Evolutionary conservation across 805 yeast genomes (phyloP).

Genomic region (Wickerhamiella siamensis): DNA sequence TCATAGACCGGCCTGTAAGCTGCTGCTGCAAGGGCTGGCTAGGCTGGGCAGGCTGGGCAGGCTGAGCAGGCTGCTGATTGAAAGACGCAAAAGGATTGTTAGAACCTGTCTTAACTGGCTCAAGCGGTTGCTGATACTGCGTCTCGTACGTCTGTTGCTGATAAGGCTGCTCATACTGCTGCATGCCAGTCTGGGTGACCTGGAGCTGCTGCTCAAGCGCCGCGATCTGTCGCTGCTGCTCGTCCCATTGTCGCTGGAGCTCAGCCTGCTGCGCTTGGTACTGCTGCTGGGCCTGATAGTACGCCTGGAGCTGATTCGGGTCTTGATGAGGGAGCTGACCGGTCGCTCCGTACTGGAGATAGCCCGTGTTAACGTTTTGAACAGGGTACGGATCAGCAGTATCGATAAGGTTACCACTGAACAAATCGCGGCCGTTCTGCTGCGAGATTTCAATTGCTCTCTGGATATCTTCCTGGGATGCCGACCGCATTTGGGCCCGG

Average conservation of each 20-base stretch:
- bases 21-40: slow-evolving; percentile 12
- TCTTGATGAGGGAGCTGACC: slow-evolving; percentile 4
- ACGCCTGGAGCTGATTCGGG: slow-evolving; percentile 11
- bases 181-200: slow-evolving; percentile 28
- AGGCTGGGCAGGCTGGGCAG: not conserved
- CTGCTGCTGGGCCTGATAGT: slow-evolving; percentile 23
- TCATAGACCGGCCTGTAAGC: slow-evolving; percentile 22
- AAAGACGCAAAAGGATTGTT: slow-evolving; percentile 56
- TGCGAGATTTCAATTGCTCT: slow-evolving; percentile 54
- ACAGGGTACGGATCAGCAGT: slow-evolving; percentile 11
- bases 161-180: slow-evolving; percentile 19
- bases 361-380: slow-evolving; percentile 21
- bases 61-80: slow-evolving; percentile 8
- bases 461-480: slow-evolving; percentile 46
- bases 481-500: slow-evolving; percentile 25
- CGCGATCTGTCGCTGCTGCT: slow-evolving; percentile 23
- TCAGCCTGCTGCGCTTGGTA: slow-evolving; percentile 16
- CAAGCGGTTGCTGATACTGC: slow-evolving; percentile 27
- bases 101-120: slow-evolving; percentile 53
- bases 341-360: slow-evolving; percentile 23
- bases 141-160: slow-evolving; percentile 22
- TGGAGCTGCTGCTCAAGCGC: slow-evolving; percentile 18
- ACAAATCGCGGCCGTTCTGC: slow-evolving; percentile 41
- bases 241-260: slow-evolving; percentile 13
- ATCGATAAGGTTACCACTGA: slow-evolving; percentile 7